These are phyloP conservation scores for bread wheat (Triticum aestivum) DNA, from an alignment of 176 grass and related monocot genomes.

Conservation along the genomic window DNA sequence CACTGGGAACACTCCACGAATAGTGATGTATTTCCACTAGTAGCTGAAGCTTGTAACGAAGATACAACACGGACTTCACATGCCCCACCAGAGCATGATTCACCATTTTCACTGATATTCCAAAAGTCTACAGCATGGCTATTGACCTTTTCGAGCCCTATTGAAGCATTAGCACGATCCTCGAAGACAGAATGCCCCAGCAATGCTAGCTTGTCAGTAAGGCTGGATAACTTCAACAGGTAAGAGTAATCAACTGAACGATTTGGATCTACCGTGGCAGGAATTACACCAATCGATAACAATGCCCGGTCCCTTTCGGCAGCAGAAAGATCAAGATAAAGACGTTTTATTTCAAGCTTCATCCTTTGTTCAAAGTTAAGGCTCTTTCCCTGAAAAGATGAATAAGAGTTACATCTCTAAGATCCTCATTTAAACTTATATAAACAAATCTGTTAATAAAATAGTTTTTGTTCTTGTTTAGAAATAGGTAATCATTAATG, in stretches of 20 bases:
- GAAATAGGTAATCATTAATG: slow-evolving; percentile 14
- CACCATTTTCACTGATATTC: slow-evolving; percentile 83
- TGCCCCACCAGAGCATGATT: slow-evolving; percentile 59
- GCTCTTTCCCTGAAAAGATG: slow-evolving; percentile 61
- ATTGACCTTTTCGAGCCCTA: slow-evolving; percentile 61
- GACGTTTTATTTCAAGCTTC: slow-evolving; percentile 94
- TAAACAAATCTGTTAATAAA: background rate
- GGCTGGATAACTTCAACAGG: slow-evolving; percentile 66
- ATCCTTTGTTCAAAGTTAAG: slow-evolving; percentile 79
- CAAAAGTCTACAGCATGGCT: slow-evolving; percentile 72
- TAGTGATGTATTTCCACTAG: slow-evolving; percentile 36
- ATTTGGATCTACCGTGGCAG: slow-evolving; percentile 89
- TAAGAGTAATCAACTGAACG: slow-evolving; percentile 74
- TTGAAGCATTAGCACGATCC: slow-evolving; percentile 78
- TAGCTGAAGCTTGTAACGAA: slow-evolving; percentile 42
- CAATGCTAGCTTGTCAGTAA: slow-evolving; percentile 79
- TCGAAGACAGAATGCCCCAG: slow-evolving; percentile 81
- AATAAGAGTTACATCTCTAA: slow-evolving; percentile 34
- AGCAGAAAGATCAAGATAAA: slow-evolving; percentile 78
- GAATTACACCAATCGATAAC: slow-evolving; percentile 89
- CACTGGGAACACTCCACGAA: slow-evolving; percentile 75
- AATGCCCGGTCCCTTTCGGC: slow-evolving; percentile 84
- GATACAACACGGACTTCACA: slow-evolving; percentile 68
- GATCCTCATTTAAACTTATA: slow-evolving; percentile 21
- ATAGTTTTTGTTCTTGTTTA: background rate